A percentile compares a stretch with the other conserved stretches of the same genome.
These are phyloP conservation scores for Oryza australiensis DNA, from an alignment of 176 grass and related monocot species.

Conservation along the genomic window DNA sequence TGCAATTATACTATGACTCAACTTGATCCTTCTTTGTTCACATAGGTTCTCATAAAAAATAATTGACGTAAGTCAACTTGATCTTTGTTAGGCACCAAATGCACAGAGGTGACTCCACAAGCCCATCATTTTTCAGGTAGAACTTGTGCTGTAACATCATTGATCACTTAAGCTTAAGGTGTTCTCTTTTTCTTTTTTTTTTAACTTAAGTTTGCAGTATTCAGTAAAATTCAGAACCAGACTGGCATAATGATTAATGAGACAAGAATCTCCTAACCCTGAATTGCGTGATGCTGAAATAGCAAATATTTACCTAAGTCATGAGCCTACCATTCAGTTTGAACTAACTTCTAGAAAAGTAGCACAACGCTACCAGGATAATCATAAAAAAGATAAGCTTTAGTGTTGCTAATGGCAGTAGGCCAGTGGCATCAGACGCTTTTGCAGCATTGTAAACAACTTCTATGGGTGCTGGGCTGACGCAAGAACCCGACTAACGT, in stretches of 20 bases:
- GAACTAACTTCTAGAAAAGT: neutral
- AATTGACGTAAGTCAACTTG: neutral
- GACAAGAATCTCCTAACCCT: neutral
- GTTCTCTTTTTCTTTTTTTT: no score
- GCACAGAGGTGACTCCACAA: neutral
- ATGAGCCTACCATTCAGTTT: neutral
- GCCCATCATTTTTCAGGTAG: neutral
- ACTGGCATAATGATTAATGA: neutral
- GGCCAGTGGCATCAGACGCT: neutral
- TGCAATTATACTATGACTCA: neutral
- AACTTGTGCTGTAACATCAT: neutral
- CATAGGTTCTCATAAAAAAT: neutral
- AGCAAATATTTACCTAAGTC: neutral
- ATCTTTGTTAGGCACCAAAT: neutral
- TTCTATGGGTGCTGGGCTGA: neutral
- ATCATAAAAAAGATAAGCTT: neutral
- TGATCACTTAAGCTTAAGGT: neutral
- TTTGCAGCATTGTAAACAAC: neutral
- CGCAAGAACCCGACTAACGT: neutral
- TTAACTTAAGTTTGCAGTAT: neutral
- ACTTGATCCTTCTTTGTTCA: neutral
- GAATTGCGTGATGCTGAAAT: neutral
- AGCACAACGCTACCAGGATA: neutral
- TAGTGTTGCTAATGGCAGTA: constrained; percentile 11
- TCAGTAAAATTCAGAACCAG: neutral